Percentiles rank a stretch among this genome's conserved stretches.
These are phyloP conservation scores for Solanum pimpinellifolium DNA, from an alignment of 257 asterid genomes.

Conservation along the genomic window DNA sequence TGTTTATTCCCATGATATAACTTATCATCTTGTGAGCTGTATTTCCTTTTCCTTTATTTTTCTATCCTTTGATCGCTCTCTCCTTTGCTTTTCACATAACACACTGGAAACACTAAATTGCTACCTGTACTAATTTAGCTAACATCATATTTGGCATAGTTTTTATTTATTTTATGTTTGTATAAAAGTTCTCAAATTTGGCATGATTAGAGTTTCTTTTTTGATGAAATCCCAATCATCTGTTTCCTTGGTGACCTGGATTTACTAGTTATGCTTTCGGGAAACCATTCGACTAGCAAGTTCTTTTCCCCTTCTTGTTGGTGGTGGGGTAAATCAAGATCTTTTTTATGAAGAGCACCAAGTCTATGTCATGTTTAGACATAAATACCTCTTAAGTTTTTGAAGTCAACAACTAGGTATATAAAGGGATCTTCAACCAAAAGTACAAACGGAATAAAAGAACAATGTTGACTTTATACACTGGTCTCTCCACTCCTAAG, in stretches of 20 bases:
- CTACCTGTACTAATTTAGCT: neutral
- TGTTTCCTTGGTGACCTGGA: neutral
- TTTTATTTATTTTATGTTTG: neutral
- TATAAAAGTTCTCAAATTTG: neutral
- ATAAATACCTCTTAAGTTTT: neutral
- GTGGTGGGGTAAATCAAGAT: neutral
- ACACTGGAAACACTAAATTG: neutral
- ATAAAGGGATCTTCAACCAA: neutral
- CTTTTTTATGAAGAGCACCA: neutral
- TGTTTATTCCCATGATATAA: neutral
- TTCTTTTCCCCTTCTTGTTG: neutral
- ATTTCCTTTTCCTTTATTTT: neutral
- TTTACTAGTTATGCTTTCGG: neutral
- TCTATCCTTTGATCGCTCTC: neutral
- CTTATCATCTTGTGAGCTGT: neutral
- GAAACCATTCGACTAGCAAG: neutral
- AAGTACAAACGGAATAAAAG: neutral
- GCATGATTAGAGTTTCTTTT: neutral
- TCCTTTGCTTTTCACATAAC: neutral
- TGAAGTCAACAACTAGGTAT: neutral
- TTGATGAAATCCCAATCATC: neutral
- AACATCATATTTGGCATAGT: neutral
- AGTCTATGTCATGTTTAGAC: neutral
- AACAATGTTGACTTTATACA: neutral
- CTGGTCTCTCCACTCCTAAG: neutral